Evolutionary conservation across 129 eudicot species (phyloP).

Genomic region (Cynara cardunculus): DNA sequence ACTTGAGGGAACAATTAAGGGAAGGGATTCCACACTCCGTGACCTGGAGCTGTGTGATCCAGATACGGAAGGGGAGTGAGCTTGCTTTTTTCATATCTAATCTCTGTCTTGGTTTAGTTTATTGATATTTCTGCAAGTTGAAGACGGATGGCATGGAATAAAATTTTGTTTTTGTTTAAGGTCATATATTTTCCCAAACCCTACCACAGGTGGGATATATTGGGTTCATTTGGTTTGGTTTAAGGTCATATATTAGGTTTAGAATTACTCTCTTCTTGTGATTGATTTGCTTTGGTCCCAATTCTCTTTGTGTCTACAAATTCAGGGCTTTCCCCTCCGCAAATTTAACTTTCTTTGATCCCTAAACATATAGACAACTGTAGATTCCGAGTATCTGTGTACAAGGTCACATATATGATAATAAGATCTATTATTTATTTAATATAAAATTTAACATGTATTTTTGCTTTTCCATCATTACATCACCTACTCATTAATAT

Average conservation of each 20-base stretch:
- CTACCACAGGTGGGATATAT: too few species aligned
- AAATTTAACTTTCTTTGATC: neutral
- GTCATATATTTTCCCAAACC: too few species aligned
- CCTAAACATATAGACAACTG: neutral
- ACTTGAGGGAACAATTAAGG: neutral
- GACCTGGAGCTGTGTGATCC: too few species aligned
- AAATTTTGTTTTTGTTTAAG: too few species aligned
- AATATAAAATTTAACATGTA: neutral
- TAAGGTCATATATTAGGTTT: neutral
- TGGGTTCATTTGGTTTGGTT: too few species aligned
- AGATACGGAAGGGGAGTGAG: too few species aligned
- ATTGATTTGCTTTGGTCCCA: neutral
- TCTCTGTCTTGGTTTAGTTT: too few species aligned
- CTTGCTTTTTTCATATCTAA: too few species aligned
- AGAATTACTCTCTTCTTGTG: neutral
- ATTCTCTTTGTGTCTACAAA: neutral
- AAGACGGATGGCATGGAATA: too few species aligned
- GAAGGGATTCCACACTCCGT: too few species aligned
- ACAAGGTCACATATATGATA: neutral
- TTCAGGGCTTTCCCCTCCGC: neutral
- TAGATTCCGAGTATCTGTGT: neutral
- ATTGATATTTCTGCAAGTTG: too few species aligned
- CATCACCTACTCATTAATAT: neutral
- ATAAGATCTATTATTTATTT: neutral
- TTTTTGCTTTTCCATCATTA: neutral